Base-by-base conservation (phyloP, 2,329 filamentous ascomycete genomes). In the Aaosphaeria arxii region DNA sequence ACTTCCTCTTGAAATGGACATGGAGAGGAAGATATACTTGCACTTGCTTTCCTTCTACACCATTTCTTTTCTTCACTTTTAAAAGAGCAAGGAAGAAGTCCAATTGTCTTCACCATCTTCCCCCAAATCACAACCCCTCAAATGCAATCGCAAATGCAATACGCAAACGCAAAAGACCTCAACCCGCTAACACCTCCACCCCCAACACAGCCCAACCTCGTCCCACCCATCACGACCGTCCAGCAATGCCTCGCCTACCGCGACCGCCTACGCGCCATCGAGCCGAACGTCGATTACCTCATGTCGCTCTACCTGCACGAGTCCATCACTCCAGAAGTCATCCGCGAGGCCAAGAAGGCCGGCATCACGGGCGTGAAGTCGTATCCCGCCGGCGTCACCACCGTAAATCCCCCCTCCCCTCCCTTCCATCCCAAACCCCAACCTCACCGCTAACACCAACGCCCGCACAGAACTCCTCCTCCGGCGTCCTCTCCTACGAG, bases 351-450 rank as follows among this genome's bases (percentile, higher is more conserved):
- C 40, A 86, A 86, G 53, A 77, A 79, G 46, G 83, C 85, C 3
- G 89, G 89, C 5, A 82, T 95, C 58, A 76, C 74, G 28, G 87
- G 87, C 31, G 82, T 91, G 43, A 91, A 91, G 71, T 79, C 84
- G 42, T 90, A 91, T 58, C 77, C 77, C 5, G 75, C 75, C 17
- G 76, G 75, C 33, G 67, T 70, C 6, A 70, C 65, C 9, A 70
- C 65, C 1, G 61, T 65, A 56, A 49, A 59, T 55, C 2, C 29
- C 4, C 24, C 9, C 30, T 11, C 17, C 17, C 9, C 38, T 1
- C 9, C 3, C 35, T 33, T 32, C 35, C 13, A 3, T 24, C 30
- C 29, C 29, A 30, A 28, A 3, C n/a, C 11, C 28, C 35, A 7
- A 24, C 40, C 41, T 31, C 44, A 5, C 38, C 4, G 13, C 39